phyloP scores from a whole-genome alignment of 768 basidiomycete genomes.

The Flagelloscypha sp. region DNA sequence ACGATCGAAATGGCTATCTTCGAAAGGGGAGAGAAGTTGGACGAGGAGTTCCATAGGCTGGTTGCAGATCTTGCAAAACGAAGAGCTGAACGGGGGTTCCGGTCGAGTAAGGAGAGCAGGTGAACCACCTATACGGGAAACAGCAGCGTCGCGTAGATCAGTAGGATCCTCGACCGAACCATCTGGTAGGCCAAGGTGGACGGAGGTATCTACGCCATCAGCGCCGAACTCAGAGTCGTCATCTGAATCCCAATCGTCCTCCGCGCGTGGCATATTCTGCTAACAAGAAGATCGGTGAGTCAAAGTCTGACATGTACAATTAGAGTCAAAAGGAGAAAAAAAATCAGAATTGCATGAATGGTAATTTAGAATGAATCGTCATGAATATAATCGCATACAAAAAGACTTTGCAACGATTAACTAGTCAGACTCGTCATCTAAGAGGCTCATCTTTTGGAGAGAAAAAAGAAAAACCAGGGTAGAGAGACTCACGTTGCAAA shows the following conservation, averaged over 20 bases:
- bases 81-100: constrained; percentile 55
- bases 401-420: constrained; percentile 51
- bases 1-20: constrained; percentile 77
- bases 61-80: constrained; percentile 64
- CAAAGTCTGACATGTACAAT: constrained; percentile 8
- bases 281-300: constrained; percentile 13
- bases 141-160: constrained; percentile 68
- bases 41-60: constrained; percentile 73
- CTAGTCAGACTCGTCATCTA: constrained; percentile 82
- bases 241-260: constrained; percentile 76
- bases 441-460: constrained; percentile 33
- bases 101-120: constrained; percentile 69
- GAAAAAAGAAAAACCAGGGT: constrained; percentile 11
- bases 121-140: constrained; percentile 84
- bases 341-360: constrained; percentile 93
- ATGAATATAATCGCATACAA: constrained; percentile 33
- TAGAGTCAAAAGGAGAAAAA: constrained; percentile 13
- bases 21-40: constrained; percentile 88
- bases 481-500: constrained; percentile 11
- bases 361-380: constrained; percentile 65
- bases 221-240: constrained; percentile 55
- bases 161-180: constrained; percentile 48
- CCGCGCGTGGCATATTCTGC: constrained; percentile 31
- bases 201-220: constrained; percentile 67
- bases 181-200: constrained; percentile 76